Base-by-base conservation (phyloP, 257 asterid genomes). In the Catharanthus roseus region DNA sequence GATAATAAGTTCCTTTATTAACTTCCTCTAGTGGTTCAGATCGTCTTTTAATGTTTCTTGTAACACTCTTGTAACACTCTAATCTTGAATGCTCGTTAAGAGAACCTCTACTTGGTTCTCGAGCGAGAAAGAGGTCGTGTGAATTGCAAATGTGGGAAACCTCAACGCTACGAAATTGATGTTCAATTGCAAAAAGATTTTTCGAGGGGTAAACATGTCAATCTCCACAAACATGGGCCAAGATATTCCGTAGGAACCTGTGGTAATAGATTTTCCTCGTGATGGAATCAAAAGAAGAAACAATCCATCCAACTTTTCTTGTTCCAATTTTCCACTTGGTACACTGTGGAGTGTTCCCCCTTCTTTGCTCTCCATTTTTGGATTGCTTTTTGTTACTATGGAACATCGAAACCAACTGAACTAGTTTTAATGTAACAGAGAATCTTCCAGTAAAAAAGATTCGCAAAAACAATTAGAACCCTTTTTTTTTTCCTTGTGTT, bases 181-280 rank as follows among this genome's bases (percentile, higher is more conserved):
- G 47, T 9, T 4, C 47, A 42, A 7, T 42, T 42, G 47, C 12
- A 10, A 54, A 38, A 23, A 36, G 45, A 57, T 70, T 38, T 70
- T 70, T 24, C 29, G 56, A 71, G n/a, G 75, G 75, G 65, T 51
- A 71, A 44, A 71, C 38, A 10, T 41, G 75, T 71, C 67, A 58
- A 15, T 62, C 28, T 44, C 0, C 42, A 3, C 42, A 11, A 15
- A 15, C 23, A 49, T 6, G 15, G 39, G 18, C 56, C 31, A 10
- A 71, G 75, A 71, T 71, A 71, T 62, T 62, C 18, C 2, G 56
- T 29, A 34, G 24, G 61, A 60, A 44, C 31, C 9, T 71, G 75
- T 71, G 75, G 69, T 13, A 44, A 4, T 36, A 19, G 42, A 42
- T 10, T 21, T 60, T 58, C 60, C 51, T 13, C 28, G 53, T 23